A percentile compares a stretch with the other conserved stretches of the same genome.
Evolutionary conservation across 768 basidiomycete genomes (phyloP).

Genomic region (Tulasnella sp.): DNA sequence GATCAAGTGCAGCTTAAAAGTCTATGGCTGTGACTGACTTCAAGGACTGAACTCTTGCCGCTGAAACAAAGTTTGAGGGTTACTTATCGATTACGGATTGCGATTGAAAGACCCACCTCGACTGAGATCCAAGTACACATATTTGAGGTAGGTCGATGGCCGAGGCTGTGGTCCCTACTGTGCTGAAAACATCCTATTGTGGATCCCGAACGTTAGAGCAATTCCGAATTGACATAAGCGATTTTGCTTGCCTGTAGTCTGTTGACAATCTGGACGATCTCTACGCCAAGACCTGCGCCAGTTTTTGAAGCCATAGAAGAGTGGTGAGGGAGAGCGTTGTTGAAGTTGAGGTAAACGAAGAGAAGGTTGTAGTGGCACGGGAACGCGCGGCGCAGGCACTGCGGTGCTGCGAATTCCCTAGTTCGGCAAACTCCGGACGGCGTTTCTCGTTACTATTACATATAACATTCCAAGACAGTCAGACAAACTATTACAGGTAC

Average conservation of each 20-base stretch:
- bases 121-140: slow-evolving; percentile 80
- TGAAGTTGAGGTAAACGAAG: not conserved
- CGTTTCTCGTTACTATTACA: not conserved
- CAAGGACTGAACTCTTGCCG: slow-evolving; percentile 87
- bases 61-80: slow-evolving; percentile 42
- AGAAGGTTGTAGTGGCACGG: not conserved
- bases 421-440: not conserved
- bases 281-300: slow-evolving; percentile 54
- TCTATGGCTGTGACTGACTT: slow-evolving; percentile 40
- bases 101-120: not conserved
- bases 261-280: slow-evolving; percentile 76
- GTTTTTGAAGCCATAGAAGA: slow-evolving; percentile 2
- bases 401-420: slow-evolving; percentile 1
- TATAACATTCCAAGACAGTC: not conserved
- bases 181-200: slow-evolving; percentile 62
- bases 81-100: not conserved
- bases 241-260: slow-evolving; percentile 51
- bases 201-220: not conserved
- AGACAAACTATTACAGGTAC: not conserved
- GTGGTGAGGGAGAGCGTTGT: not conserved
- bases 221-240: not conserved
- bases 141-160: slow-evolving; percentile 88
- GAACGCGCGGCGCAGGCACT: slow-evolving; percentile 2
- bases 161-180: slow-evolving; percentile 70
- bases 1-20: not conserved